Base-by-base conservation (phyloP, 352 stramenopile genomes). In the Globisporangium ultimum region DNA sequence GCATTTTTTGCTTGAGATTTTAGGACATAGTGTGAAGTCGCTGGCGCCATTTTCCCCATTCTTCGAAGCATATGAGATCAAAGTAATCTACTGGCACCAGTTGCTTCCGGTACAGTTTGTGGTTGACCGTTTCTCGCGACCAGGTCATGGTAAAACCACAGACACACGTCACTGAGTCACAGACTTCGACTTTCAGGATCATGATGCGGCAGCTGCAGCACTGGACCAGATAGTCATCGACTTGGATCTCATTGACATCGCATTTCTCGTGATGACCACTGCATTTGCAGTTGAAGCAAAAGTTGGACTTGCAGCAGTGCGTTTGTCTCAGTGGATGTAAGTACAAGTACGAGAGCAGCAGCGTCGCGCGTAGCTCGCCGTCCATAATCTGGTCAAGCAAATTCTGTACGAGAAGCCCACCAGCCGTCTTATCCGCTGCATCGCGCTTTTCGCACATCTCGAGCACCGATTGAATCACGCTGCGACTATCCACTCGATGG, bases 271-370 rank as follows among this genome's bases (percentile, higher is more conserved):
- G 54, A 21, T 59, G 34, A 2, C 38, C 40, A 42, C 50, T 61
- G 53, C 71, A 68, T 48, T 85, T 85, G 66, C 75, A 82, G 63
- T 85, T 82, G 57, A 82, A 82, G 41, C 72, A 85, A 52, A 73
- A 61, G 7, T 55, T 47, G 6, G 28, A 2, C 0, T 64, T 54
- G 22, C 71, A 82, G 63, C 72, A 82, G 3, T 66, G 65, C 54
- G 65, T 78, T 34, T 67, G 55, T 21, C 64, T 70, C 36, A 64
- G 38, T 11, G 67, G 75, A 21, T 72, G 60, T 18, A 67, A 53
- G 43, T 63, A 68, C 36, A 75, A 49, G 38, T 68, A 73, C 28
- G 58, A 36, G 12, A 85, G 51, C 50, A 85, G 55, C 28, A 85
- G 57, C 40, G 72, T 64, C 17, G 75, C 75, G 49, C 75, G 67